Conservation (phyloP, 2,329 filamentous ascomycete species). For the Colletotrichum filicis region DNA sequence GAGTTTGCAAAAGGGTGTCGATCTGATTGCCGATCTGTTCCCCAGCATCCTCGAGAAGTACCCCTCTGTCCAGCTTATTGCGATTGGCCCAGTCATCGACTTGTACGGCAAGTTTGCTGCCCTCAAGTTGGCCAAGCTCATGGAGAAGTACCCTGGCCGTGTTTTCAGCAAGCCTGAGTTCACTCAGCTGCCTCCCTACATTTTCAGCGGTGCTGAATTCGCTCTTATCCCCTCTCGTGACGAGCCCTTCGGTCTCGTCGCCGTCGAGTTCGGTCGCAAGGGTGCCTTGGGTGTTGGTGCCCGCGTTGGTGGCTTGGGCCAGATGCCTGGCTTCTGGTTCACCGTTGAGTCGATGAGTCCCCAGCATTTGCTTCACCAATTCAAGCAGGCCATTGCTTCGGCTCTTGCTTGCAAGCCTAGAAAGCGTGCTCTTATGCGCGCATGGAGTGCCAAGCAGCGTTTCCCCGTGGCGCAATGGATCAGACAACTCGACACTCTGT, state of each 20-base stretch:
- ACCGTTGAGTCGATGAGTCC: constrained; percentile 74
- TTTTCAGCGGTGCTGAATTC: constrained; percentile 76
- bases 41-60: constrained; percentile 70
- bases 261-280: constrained; percentile 76
- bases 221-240: constrained; percentile 75
- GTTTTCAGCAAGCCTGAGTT: constrained; percentile 78
- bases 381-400: constrained; percentile 71
- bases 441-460: constrained; percentile 71
- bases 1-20: constrained; percentile 76
- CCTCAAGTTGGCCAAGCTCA: constrained; percentile 71
- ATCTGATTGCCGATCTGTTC: constrained; percentile 76
- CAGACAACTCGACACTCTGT: constrained; percentile 71
- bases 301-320: constrained; percentile 73
- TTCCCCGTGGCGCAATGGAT: constrained; percentile 77
- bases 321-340: constrained; percentile 79
- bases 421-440: constrained; percentile 71
- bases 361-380: constrained; percentile 71
- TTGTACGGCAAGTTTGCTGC: constrained; percentile 76
- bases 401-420: constrained; percentile 67
- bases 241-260: constrained; percentile 76
- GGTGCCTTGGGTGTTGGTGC: constrained; percentile 75
- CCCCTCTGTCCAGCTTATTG: constrained; percentile 70
- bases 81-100: constrained; percentile 73
- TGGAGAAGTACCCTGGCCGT: constrained; percentile 72
- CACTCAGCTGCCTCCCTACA: constrained; percentile 72